Evolutionary conservation across 768 basidiomycete species (phyloP).

Genomic region (Dictyophora rubrovolvata): DNA sequence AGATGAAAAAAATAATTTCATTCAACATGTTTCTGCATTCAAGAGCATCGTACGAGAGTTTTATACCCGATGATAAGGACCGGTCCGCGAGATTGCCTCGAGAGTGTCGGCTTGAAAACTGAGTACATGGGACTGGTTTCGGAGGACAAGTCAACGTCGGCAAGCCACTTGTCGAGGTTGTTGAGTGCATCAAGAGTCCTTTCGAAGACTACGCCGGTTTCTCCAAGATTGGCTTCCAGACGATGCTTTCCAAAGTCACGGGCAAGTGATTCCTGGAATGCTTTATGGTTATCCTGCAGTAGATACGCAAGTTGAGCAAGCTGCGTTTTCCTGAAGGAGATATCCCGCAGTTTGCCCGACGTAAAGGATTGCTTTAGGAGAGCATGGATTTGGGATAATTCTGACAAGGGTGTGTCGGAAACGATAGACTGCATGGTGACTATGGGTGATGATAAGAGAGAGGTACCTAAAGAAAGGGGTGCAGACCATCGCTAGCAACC

Average conservation of each 20-base stretch:
- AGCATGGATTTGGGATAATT: slow-evolving; percentile 34
- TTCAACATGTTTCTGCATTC: slow-evolving; percentile 10
- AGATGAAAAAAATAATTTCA: not conserved
- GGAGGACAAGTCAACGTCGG: slow-evolving; percentile 28
- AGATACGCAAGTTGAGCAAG: slow-evolving; percentile 64
- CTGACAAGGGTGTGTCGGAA: slow-evolving; percentile 3
- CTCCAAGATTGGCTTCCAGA: slow-evolving; percentile 51
- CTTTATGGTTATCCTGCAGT: slow-evolving; percentile 58
- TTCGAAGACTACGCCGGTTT: slow-evolving; percentile 42
- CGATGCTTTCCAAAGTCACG: slow-evolving; percentile 55
- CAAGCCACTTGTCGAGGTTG: slow-evolving; percentile 67
- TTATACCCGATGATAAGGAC: slow-evolving; percentile 12
- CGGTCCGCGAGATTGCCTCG: slow-evolving; percentile 8
- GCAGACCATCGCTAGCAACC: not conserved
- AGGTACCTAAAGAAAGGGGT: not conserved
- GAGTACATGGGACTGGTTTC: slow-evolving; percentile 30
- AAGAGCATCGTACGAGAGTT: slow-evolving; percentile 10
- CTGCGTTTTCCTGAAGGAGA: slow-evolving; percentile 65
- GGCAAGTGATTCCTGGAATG: slow-evolving; percentile 47
- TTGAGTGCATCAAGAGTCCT: slow-evolving; percentile 46
- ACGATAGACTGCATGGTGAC: not conserved
- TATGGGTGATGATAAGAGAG: too few species aligned
- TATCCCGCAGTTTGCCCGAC: slow-evolving; percentile 52
- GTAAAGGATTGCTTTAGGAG: slow-evolving; percentile 48
- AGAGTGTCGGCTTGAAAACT: slow-evolving; percentile 5